Percentiles rank a stretch among this genome's conserved stretches.
Conservation (phyloP, 2,329 filamentous ascomycete species). For the Periglandula ipomoeae region DNA sequence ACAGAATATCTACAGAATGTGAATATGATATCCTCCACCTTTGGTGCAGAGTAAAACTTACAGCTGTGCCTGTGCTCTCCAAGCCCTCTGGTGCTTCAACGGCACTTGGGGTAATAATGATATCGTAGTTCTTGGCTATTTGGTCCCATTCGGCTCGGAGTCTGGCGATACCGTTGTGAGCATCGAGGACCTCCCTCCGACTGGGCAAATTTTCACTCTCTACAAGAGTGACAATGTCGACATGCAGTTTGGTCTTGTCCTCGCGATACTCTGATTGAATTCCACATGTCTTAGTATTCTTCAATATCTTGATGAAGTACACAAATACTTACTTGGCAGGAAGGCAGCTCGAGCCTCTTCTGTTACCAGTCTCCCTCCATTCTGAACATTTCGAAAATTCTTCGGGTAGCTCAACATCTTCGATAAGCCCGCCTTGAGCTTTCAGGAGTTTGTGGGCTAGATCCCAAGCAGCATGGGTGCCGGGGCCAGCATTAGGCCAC, state of each 20-base stretch:
- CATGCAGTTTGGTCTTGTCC: conserved; percentile 36
- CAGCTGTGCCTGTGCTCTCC: conserved; percentile 43
- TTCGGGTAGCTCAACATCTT: conserved; percentile 43
- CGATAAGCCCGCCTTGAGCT: conserved; percentile 41
- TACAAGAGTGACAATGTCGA: conserved; percentile 38
- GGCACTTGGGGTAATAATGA: conserved; percentile 49
- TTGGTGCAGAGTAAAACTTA: conserved; percentile 26
- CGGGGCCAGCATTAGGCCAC: conserved; percentile 38
- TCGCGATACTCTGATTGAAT: conserved; percentile 36
- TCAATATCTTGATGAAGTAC: neutral
- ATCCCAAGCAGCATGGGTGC: conserved; percentile 32
- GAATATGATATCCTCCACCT: neutral
- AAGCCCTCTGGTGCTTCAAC: conserved; percentile 46
- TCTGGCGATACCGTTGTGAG: conserved; percentile 43
- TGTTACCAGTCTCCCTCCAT: conserved; percentile 28
- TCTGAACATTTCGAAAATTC: conserved; percentile 37
- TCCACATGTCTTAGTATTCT: neutral
- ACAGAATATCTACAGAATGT: conserved; percentile 9
- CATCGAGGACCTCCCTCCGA: conserved; percentile 38
- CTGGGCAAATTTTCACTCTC: conserved; percentile 36
- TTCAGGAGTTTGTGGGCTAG: conserved; percentile 30
- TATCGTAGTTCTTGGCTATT: conserved; percentile 41
- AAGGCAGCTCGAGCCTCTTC: conserved; percentile 10
- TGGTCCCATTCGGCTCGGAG: conserved; percentile 46
- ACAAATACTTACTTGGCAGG: conserved; percentile 9